Conservation (phyloP, 176 grass and related monocot species). For the Neostapfia colusana region DNA sequence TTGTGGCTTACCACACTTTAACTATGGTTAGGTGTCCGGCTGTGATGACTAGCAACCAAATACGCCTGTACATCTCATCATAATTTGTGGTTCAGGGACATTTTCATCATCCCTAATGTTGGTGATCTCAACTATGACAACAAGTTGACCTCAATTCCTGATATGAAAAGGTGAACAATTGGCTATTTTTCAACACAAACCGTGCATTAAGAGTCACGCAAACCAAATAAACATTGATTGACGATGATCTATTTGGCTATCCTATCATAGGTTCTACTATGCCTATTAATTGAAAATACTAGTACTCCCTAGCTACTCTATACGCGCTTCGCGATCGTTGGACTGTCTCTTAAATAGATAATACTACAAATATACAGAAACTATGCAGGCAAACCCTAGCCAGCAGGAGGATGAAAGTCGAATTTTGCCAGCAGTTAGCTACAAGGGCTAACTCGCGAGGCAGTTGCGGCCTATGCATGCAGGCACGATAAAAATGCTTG, state of each 20-base stretch:
- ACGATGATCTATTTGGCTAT: background rate
- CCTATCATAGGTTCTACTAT: background rate
- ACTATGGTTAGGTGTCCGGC: too few species aligned
- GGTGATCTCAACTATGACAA: too few species aligned
- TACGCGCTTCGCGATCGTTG: background rate
- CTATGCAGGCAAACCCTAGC: background rate
- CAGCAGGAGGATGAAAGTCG: background rate
- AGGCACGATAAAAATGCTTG: constrained; percentile 2
- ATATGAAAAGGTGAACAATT: too few species aligned
- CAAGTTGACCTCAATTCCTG: too few species aligned
- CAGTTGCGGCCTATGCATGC: constrained; percentile 1
- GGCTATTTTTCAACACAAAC: too few species aligned
- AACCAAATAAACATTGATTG: background rate
- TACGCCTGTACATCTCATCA: too few species aligned
- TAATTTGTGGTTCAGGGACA: too few species aligned
- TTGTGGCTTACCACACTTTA: too few species aligned
- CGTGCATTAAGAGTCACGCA: too few species aligned
- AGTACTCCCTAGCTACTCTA: background rate
- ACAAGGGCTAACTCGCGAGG: background rate
- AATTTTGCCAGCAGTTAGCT: background rate
- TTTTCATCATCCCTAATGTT: too few species aligned
- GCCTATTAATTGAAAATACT: background rate
- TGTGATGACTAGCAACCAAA: too few species aligned
- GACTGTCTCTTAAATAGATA: background rate
- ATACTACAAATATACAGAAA: constrained; percentile 31